Evolutionary conservation across 2,329 filamentous ascomycete species (phyloP), one percentile per base, ranked within the genome.

Genomic region (Aspergillus sergii): DNA sequence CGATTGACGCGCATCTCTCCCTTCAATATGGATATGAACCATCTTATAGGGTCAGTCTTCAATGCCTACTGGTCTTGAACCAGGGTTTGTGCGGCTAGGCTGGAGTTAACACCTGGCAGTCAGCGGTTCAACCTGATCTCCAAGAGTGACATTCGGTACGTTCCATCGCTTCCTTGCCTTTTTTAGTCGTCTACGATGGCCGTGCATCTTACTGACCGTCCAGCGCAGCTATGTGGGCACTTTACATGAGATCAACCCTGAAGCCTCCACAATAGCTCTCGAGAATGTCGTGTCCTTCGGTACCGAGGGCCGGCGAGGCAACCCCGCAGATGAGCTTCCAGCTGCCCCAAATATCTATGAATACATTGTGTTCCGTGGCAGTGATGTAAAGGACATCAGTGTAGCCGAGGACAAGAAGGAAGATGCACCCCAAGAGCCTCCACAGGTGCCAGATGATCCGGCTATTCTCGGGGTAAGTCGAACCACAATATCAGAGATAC

Each of bases 301-400:
- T 71, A 97, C 95, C 34, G 95, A 99, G 82, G 94, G 93, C 61
- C 92, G 95, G 68, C 90, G 90, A 75, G 88, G 85, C 69, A 89
- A 90, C 70, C 89, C 90, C 21, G 87, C 90, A 21, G 91, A 96
- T 68, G 94, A 97, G 80, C 91, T 97, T 63, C 82, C 91, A 43
- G 87, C 93, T 4, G 94, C 92, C 39, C 90, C 95, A 66, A 92
- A 92, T 76, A 87, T 97, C 74, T 99, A 97, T 83, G 95, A 98
- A 78, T 98, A 97, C 82, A 98, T 99, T 75, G 93, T 99, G 68
- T 99, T 99, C 80, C 91, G 94, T 65, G 95, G 95, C 72, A 97
- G 93, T 79, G 95, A 99, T 83, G 95, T 99, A 76, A 99, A 99
- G 82, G 95, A 99, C 79, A 85, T 99, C 73, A 91, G 93, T 73